Conservation (phyloP, 1,284 basidiomycete genomes). For the Fomitopsis pinicola region DNA sequence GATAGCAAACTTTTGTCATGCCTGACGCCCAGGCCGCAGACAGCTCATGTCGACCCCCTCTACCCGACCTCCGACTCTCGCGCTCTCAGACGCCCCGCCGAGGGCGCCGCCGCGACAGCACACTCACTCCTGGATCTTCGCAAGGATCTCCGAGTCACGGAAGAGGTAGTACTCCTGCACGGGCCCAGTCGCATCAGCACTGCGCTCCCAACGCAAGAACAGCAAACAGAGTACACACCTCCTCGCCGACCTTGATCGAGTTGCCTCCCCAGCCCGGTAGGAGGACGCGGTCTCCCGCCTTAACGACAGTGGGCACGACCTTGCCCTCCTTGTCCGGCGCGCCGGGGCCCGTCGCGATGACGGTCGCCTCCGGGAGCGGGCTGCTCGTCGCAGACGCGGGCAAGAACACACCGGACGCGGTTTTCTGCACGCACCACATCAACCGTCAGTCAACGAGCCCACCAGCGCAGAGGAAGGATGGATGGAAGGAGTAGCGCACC, state of each 20-base stretch:
- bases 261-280: slow-evolving; percentile 96
- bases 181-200: neutral
- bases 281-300: slow-evolving; percentile 89
- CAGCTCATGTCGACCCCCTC: neutral
- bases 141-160: slow-evolving; percentile 94
- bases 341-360: slow-evolving; percentile 94
- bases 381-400: slow-evolving; percentile 81
- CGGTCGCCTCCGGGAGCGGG: slow-evolving; percentile 94
- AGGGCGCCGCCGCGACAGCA: neutral
- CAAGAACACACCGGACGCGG: slow-evolving; percentile 90
- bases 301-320: slow-evolving; percentile 75
- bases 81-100: neutral
- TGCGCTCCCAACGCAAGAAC: neutral
- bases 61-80: neutral
- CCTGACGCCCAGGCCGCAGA: neutral
- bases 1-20: slow-evolving; percentile 26
- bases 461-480: neutral
- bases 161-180: slow-evolving; percentile 92
- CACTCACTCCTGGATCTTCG: slow-evolving; percentile 87
- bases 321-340: slow-evolving; percentile 84
- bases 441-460: neutral
- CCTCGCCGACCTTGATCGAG: slow-evolving; percentile 95
- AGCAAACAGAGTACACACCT: slow-evolving; percentile 54
- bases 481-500: slow-evolving; percentile 38
- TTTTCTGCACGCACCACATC: slow-evolving; percentile 62